Percentiles rank a stretch among this genome's conserved stretches.
Evolutionary conservation across 169 alveolate genomes (phyloP).

Genomic region (Cryptosporidium ubiquitum): DNA sequence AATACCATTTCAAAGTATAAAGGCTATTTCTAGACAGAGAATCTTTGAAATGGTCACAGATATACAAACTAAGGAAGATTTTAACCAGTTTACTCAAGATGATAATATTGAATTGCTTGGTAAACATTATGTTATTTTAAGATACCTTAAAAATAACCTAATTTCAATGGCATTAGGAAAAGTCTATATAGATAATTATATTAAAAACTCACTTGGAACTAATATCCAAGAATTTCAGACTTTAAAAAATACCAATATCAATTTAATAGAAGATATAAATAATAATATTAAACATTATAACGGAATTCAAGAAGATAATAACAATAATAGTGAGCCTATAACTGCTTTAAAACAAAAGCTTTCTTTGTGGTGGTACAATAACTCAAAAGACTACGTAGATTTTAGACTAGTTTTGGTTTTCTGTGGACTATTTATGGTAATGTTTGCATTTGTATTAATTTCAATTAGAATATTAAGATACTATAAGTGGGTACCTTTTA

Average conservation of each 20-base stretch:
- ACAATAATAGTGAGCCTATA: background rate
- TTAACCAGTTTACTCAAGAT: background rate
- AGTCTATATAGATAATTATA: constrained; percentile 22
- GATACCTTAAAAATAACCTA: background rate
- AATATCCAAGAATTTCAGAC: background rate
- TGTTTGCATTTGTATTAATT: background rate
- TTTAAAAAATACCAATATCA: background rate
- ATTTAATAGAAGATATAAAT: background rate
- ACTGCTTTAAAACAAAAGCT: background rate
- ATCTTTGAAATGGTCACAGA: constrained; percentile 21
- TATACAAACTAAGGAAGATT: background rate
- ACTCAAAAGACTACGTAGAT: constrained; percentile 29
- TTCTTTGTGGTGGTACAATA: constrained; percentile 27
- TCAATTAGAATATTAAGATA: background rate
- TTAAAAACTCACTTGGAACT: constrained; percentile 11
- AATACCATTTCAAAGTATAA: background rate
- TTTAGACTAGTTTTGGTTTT: constrained; percentile 39
- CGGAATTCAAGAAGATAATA: background rate
- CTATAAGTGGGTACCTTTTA: constrained; percentile 4
- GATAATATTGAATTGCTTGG: background rate
- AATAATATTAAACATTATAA: background rate
- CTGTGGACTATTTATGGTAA: background rate
- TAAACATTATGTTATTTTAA: background rate
- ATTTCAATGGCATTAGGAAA: constrained; percentile 45
- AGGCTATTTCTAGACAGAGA: constrained; percentile 12